These are phyloP conservation scores for Penicillium sp. DNA, from an alignment of 2,329 filamentous ascomycete species.

Conservation along the genomic window DNA sequence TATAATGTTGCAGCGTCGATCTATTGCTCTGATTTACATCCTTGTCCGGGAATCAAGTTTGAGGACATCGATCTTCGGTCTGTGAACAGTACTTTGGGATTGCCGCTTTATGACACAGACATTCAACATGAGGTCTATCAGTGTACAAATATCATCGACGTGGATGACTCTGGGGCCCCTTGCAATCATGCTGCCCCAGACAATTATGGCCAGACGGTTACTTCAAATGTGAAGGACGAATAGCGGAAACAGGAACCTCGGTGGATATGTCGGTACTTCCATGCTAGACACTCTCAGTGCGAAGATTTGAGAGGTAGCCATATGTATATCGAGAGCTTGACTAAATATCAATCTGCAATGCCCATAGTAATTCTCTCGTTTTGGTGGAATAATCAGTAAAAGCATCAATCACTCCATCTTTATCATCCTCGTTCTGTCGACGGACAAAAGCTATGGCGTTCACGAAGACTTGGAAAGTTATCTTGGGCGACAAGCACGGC, in stretches of 20 bases:
- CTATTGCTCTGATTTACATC: slow-evolving; percentile 44
- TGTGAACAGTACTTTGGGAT: slow-evolving; percentile 33
- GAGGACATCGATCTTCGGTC: slow-evolving; percentile 49
- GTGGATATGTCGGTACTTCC: too few relatives aligned
- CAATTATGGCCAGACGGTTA: slow-evolving; percentile 20
- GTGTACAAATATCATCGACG: slow-evolving; percentile 43
- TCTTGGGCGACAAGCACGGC: too few relatives aligned
- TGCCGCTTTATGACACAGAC: slow-evolving; percentile 28
- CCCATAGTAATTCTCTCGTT: too few relatives aligned
- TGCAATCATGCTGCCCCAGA: slow-evolving; percentile 28
- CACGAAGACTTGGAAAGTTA: too few relatives aligned
- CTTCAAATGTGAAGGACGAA: slow-evolving; percentile 15
- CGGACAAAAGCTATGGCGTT: too few relatives aligned
- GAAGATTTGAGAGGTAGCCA: too few relatives aligned
- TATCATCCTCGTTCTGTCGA: too few relatives aligned
- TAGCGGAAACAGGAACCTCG: background rate
- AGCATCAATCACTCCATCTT: too few relatives aligned
- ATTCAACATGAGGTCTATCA: slow-evolving; percentile 40
- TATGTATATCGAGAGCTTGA: too few relatives aligned
- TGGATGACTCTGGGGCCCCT: slow-evolving; percentile 21
- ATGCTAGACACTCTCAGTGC: too few relatives aligned
- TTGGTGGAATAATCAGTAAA: too few relatives aligned
- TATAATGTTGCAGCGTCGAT: slow-evolving; percentile 52
- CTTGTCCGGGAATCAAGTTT: slow-evolving; percentile 49
- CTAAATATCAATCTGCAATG: too few relatives aligned